These are phyloP conservation scores for Monosporozyma yasuniensis DNA, from an alignment of 805 yeast species.

Conservation along the genomic window DNA sequence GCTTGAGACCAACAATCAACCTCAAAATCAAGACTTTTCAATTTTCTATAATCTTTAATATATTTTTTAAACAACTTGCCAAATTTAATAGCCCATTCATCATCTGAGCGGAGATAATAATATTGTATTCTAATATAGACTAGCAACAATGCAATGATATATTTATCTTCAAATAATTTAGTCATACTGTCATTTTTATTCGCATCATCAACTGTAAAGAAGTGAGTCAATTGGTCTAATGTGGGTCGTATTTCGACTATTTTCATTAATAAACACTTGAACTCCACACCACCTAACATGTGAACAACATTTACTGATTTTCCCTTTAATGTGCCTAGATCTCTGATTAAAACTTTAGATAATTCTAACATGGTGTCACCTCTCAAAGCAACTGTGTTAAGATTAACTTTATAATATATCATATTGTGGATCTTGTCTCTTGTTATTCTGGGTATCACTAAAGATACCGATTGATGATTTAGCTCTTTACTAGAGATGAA, in stretches of 20 bases:
- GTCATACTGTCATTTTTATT: constrained; percentile 20
- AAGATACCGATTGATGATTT: constrained; percentile 28
- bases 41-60: constrained; percentile 58
- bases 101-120: constrained; percentile 27
- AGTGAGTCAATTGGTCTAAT: constrained; percentile 16
- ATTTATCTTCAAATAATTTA: constrained; percentile 49
- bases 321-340: constrained; percentile 20
- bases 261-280: constrained; percentile 59
- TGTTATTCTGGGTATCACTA: constrained; percentile 26
- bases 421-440: constrained; percentile 26
- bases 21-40: constrained; percentile 40
- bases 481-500: constrained; percentile 22
- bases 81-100: constrained; percentile 37
- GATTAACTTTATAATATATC: constrained; percentile 26
- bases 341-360: constrained; percentile 17
- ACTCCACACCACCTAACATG: constrained; percentile 28
- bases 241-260: constrained; percentile 68
- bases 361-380: constrained; percentile 24
- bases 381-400: constrained; percentile 18
- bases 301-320: constrained; percentile 9
- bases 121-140: constrained; percentile 47
- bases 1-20: constrained; percentile 28
- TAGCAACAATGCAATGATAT: constrained; percentile 40
- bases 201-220: constrained; percentile 40
- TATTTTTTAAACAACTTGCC: constrained; percentile 46